Percentiles rank a stretch among this genome's conserved stretches.
Conservation (phyloP, 2,329 filamentous ascomycete genomes). For the Pseudopithomyces chartarum region DNA sequence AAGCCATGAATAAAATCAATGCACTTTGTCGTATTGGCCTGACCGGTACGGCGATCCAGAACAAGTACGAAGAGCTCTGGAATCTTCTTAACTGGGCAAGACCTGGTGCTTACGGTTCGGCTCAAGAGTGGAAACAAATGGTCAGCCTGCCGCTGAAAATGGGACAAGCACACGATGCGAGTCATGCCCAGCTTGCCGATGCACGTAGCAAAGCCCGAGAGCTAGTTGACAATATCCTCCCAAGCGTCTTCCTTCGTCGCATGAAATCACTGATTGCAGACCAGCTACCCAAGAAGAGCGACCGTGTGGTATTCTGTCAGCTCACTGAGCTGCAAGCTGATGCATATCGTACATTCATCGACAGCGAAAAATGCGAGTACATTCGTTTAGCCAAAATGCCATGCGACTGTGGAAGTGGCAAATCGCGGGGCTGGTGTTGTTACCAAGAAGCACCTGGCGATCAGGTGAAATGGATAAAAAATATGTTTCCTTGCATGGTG, state of each 20-base stretch:
- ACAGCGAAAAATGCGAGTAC: conserved; percentile 69
- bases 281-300: conserved; percentile 92
- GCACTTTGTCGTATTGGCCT: conserved; percentile 89
- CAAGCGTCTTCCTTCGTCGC: conserved; percentile 85
- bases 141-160: conserved; percentile 81
- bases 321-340: conserved; percentile 79
- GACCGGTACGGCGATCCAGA: conserved; percentile 95
- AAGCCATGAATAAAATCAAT: conserved; percentile 89
- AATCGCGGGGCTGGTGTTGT: conserved; percentile 83
- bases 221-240: conserved; percentile 84
- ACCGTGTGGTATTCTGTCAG: conserved; percentile 93
- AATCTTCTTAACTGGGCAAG: conserved; percentile 96
- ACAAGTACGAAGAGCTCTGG: conserved; percentile 97
- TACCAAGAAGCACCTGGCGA: conserved; percentile 57
- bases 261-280: conserved; percentile 93
- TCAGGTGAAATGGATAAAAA: conserved; percentile 71
- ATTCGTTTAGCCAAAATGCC: conserved; percentile 70
- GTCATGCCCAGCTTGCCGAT: conserved; percentile 76
- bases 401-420: conserved; percentile 73
- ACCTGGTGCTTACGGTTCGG: conserved; percentile 71
- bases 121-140: conserved; percentile 76
- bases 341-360: conserved; percentile 83
- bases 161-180: conserved; percentile 93
- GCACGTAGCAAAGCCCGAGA: conserved; percentile 82
- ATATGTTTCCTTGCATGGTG: conserved; percentile 84